Percentiles rank a stretch among this genome's conserved stretches.
phyloP scores from a whole-genome alignment of 805 yeast species.

The Schizosaccharomyces osmophilus region DNA sequence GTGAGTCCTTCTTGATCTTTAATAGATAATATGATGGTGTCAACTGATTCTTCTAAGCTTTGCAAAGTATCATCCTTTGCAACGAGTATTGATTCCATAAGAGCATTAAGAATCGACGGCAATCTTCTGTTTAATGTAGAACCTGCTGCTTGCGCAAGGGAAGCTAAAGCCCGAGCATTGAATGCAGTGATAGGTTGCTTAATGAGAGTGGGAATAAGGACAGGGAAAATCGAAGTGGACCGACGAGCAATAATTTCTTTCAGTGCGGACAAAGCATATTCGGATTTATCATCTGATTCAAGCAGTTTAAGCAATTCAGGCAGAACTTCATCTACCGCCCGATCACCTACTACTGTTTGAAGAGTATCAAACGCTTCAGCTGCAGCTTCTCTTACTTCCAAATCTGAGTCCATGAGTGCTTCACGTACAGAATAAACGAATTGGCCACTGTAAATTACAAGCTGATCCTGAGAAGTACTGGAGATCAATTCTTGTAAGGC shows the following conservation, averaged over 20 bases:
- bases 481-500: slow-evolving; percentile 69
- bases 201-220: slow-evolving; percentile 63
- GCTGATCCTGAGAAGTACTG: slow-evolving; percentile 35
- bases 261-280: slow-evolving; percentile 62
- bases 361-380: slow-evolving; percentile 74
- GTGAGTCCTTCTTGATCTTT: slow-evolving; percentile 59
- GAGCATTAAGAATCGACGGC: slow-evolving; percentile 44
- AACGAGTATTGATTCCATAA: slow-evolving; percentile 28
- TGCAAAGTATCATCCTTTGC: slow-evolving; percentile 20
- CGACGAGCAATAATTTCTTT: slow-evolving; percentile 79
- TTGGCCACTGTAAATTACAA: slow-evolving; percentile 37
- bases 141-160: slow-evolving; percentile 79
- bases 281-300: slow-evolving; percentile 31
- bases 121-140: slow-evolving; percentile 50
- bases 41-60: slow-evolving; percentile 24
- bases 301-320: slow-evolving; percentile 59
- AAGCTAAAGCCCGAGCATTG: slow-evolving; percentile 70
- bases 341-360: slow-evolving; percentile 56
- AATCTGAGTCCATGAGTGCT: slow-evolving; percentile 51
- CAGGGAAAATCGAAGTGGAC: slow-evolving; percentile 80
- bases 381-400: slow-evolving; percentile 67
- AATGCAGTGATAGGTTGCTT: slow-evolving; percentile 57
- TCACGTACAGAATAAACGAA: slow-evolving; percentile 55
- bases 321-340: slow-evolving; percentile 64
- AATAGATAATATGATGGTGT: slow-evolving; percentile 45